Evolutionary conservation across 306 rosid species (phyloP).

Genomic region (Sophora flavescens): DNA sequence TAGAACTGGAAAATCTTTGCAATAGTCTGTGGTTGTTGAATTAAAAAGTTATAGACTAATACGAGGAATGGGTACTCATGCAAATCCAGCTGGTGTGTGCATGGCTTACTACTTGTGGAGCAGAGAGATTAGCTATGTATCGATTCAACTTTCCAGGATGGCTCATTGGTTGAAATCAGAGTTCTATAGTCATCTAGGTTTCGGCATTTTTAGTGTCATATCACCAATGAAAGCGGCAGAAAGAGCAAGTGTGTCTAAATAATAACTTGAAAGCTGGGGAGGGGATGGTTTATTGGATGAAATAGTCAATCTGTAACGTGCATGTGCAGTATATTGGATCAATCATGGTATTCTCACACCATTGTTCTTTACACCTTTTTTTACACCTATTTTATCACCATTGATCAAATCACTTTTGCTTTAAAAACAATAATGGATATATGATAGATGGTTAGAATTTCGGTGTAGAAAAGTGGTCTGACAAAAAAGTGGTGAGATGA

Average conservation of each 20-base stretch:
- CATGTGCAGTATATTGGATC: not conserved
- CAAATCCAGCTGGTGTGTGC: not conserved
- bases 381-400: too few relatives aligned
- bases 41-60: conserved; percentile 19
- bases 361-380: too few relatives aligned
- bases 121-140: not conserved
- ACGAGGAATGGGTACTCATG: not conserved
- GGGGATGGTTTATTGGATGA: not conserved
- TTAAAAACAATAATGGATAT: too few relatives aligned
- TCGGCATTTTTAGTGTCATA: not conserved
- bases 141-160: not conserved
- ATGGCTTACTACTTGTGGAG: not conserved
- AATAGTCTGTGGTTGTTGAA: not conserved
- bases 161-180: not conserved
- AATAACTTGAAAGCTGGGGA: not conserved
- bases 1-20: conserved; percentile 16
- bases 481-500: too few relatives aligned
- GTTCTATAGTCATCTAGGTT: not conserved
- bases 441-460: too few relatives aligned
- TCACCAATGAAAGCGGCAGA: not conserved
- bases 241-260: not conserved
- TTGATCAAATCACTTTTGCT: too few relatives aligned
- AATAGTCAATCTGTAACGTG: too few relatives aligned
- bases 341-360: too few relatives aligned
- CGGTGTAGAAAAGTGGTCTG: too few relatives aligned